Evolutionary conservation across 768 basidiomycete species (phyloP).

Genomic region (Leccinum barrowsii): DNA sequence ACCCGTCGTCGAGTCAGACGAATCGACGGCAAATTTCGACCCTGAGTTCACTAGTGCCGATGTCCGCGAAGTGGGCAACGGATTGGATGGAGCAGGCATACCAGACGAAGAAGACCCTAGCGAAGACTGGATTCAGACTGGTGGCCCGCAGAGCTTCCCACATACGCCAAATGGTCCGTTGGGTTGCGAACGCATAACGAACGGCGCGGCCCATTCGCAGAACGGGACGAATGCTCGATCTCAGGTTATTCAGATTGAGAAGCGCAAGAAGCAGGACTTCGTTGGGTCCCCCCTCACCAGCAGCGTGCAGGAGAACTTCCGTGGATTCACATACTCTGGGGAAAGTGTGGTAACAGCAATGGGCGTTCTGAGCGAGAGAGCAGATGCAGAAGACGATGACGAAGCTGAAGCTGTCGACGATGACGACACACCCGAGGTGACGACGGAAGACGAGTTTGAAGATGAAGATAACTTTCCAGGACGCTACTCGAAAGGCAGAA

Average conservation of each 20-base stretch:
- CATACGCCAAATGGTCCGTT: constrained; percentile 79
- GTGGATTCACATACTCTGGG: constrained; percentile 86
- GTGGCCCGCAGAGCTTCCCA: constrained; percentile 27
- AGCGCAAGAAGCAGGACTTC: constrained; percentile 41
- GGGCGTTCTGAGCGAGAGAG: constrained; percentile 35
- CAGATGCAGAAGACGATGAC: constrained; percentile 33
- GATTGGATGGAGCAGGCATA: constrained; percentile 41
- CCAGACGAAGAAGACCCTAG: constrained; percentile 65
- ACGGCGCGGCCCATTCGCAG: constrained; percentile 8
- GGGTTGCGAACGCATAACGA: constrained; percentile 49
- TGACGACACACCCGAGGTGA: constrained; percentile 45
- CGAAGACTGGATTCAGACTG: constrained; percentile 49
- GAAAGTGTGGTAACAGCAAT: constrained; percentile 56
- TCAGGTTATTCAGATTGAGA: constrained; percentile 50
- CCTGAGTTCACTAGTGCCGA: constrained; percentile 96
- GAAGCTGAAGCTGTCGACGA: constrained; percentile 46
- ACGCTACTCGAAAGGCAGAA: constrained; percentile 62
- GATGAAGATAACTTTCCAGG: constrained; percentile 63
- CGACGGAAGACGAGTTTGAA: constrained; percentile 76
- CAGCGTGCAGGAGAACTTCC: constrained; percentile 95
- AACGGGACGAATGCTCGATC: constrained; percentile 19
- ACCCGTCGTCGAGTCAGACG: constrained; percentile 95
- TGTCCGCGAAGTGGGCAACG: constrained; percentile 65
- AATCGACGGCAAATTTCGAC: constrained; percentile 97
- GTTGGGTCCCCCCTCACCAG: constrained; percentile 75